phyloP scores from a whole-genome alignment of 2,329 filamentous ascomycete genomes.

The Fusarium sp. region DNA sequence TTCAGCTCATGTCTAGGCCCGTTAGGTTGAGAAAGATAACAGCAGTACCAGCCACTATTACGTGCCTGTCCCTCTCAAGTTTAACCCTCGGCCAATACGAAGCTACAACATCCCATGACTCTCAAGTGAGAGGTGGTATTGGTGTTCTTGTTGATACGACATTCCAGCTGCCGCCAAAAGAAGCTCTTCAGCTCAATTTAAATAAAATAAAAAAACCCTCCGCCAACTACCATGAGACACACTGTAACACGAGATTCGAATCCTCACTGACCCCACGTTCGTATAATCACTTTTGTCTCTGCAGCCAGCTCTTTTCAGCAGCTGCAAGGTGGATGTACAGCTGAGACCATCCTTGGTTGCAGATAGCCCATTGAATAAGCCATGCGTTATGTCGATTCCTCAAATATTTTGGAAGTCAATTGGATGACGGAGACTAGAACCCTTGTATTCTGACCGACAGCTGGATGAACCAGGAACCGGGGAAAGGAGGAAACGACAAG shows the following conservation, averaged over 20 bases:
- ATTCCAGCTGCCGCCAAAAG: neutral
- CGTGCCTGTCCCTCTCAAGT: neutral
- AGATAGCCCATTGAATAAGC: conserved; percentile 18
- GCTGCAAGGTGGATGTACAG: conserved; percentile 7
- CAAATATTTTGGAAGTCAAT: conserved; percentile 14
- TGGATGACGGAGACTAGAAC: conserved; percentile 9
- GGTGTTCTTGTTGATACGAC: neutral
- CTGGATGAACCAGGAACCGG: conserved; percentile 9
- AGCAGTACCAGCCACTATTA: neutral
- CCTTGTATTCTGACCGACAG: conserved; percentile 1
- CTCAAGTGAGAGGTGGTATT: neutral
- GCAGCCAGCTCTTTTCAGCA: conserved; percentile 38
- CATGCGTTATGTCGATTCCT: conserved; percentile 6
- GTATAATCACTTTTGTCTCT: conserved; percentile 39
- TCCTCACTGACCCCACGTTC: conserved; percentile 12
- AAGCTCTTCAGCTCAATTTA: neutral
- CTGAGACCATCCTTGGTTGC: conserved; percentile 4
- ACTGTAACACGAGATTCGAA: conserved; percentile 27
- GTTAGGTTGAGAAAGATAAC: neutral
- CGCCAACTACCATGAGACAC: conserved; percentile 8
- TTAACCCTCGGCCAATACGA: neutral
- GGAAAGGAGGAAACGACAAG: neutral
- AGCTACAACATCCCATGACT: neutral
- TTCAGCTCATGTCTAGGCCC: neutral
- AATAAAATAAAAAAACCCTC: neutral